Conservation (phyloP, 2,329 filamentous ascomycete genomes). For the Aspergillus tubingensis region DNA sequence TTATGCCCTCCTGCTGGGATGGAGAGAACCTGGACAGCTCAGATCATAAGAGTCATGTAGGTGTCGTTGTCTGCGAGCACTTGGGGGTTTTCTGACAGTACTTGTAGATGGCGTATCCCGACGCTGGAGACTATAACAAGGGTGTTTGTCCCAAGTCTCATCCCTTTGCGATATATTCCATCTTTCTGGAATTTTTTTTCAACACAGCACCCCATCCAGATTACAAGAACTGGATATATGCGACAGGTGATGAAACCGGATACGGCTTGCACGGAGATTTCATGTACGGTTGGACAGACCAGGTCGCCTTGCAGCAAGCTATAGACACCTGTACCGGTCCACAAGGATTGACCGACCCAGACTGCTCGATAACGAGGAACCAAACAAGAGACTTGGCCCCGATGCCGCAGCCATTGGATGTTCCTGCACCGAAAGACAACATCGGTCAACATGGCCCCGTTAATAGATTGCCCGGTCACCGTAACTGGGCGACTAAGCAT, state of each 20-base stretch:
- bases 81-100: not conserved
- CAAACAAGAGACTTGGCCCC: constrained; percentile 17
- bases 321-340: constrained; percentile 31
- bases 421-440: constrained; percentile 15
- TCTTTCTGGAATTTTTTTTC: constrained; percentile 64
- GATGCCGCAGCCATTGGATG: constrained; percentile 10
- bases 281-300: constrained; percentile 51
- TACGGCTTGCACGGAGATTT: constrained; percentile 59
- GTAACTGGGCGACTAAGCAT: constrained; percentile 15
- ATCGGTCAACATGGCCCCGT: constrained; percentile 20
- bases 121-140: constrained; percentile 34
- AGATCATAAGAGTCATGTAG: constrained; percentile 38
- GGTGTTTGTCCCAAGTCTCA: constrained; percentile 44
- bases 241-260: constrained; percentile 52
- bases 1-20: constrained; percentile 44
- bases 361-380: constrained; percentile 21
- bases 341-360: constrained; percentile 11
- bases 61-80: not conserved
- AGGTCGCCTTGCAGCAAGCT: constrained; percentile 41
- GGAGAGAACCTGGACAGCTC: constrained; percentile 35
- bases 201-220: constrained; percentile 54
- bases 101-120: constrained; percentile 36
- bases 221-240: constrained; percentile 48
- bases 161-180: constrained; percentile 57
- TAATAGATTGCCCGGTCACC: constrained; percentile 15